Conservation (phyloP, 2,329 filamentous ascomycete species). For the Calonectria multiphialidica region DNA sequence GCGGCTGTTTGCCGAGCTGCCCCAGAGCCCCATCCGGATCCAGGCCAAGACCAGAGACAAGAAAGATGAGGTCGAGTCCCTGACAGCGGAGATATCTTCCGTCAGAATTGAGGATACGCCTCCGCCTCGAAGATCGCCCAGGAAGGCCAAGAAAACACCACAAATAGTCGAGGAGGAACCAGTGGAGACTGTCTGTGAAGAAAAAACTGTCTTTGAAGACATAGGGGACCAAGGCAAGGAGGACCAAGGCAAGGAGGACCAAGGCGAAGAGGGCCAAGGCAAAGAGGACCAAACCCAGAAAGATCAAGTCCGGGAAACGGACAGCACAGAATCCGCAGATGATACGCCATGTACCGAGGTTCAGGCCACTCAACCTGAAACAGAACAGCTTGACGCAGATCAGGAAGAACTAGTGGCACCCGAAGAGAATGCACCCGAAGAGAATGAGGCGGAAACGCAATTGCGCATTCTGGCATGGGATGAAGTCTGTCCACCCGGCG, state of each 20-base stretch:
- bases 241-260: background rate
- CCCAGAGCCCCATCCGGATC: constrained; percentile 60
- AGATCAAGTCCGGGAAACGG: background rate
- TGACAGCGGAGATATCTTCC: constrained; percentile 51
- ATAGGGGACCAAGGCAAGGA: background rate
- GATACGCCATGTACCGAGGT: constrained; percentile 4
- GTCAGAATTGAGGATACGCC: constrained; percentile 43
- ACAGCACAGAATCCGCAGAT: background rate
- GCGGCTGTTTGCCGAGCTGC: constrained; percentile 64
- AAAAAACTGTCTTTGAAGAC: constrained; percentile 5
- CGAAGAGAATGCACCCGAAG: constrained; percentile 30
- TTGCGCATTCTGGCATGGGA: constrained; percentile 66
- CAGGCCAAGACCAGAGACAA: constrained; percentile 24
- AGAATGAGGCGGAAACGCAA: constrained; percentile 32
- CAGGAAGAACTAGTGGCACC: constrained; percentile 10
- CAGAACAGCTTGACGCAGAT: background rate
- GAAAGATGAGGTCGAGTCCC: constrained; percentile 45
- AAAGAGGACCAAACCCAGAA: background rate
- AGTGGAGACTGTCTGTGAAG: constrained; percentile 17
- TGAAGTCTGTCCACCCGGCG: constrained; percentile 66
- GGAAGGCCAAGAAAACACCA: constrained; percentile 23
- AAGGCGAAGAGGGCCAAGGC: background rate
- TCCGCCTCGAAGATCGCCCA: constrained; percentile 27
- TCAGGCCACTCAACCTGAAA: background rate
- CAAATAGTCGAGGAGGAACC: constrained; percentile 22